These are phyloP conservation scores for Melaleuca quinquenervia DNA, from an alignment of 345 rosid genomes.

Conservation along the genomic window DNA sequence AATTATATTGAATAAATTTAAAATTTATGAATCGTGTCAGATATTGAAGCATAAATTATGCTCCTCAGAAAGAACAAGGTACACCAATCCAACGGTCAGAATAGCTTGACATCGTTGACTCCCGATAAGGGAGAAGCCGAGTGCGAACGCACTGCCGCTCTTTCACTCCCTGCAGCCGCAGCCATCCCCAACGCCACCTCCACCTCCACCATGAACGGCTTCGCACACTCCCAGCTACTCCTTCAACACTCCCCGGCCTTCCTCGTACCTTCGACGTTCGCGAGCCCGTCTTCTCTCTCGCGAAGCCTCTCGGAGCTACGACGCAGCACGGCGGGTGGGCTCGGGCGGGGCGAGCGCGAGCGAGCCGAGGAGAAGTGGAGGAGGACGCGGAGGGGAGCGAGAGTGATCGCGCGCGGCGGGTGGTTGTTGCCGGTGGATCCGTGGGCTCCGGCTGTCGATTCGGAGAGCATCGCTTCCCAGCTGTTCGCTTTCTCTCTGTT, in stretches of 20 bases:
- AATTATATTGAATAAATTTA: too few species aligned
- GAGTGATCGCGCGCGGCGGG: constrained; percentile 28
- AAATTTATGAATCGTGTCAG: too few species aligned
- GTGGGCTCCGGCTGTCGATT: constrained; percentile 77
- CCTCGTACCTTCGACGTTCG: not conserved
- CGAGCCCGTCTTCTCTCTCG: constrained; percentile 8
- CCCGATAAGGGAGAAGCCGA: not conserved
- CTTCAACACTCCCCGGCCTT: not conserved
- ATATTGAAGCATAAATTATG: too few species aligned
- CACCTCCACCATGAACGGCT: not conserved
- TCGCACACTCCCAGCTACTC: not conserved
- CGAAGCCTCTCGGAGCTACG: constrained; percentile 1
- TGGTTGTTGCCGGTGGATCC: constrained; percentile 70
- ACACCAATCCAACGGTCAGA: not conserved
- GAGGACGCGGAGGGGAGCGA: not conserved
- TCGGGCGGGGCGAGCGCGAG: not conserved
- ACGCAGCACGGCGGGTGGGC: not conserved
- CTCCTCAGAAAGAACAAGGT: not conserved
- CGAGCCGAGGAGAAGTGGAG: not conserved
- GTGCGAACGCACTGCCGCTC: not conserved
- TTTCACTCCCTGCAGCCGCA: not conserved
- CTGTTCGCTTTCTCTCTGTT: constrained; percentile 74
- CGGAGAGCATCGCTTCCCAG: constrained; percentile 74
- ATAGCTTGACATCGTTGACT: not conserved
- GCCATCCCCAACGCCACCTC: not conserved